Base-by-base conservation (phyloP, 2,329 filamentous ascomycete genomes). In the Fusarium goolgardi region DNA sequence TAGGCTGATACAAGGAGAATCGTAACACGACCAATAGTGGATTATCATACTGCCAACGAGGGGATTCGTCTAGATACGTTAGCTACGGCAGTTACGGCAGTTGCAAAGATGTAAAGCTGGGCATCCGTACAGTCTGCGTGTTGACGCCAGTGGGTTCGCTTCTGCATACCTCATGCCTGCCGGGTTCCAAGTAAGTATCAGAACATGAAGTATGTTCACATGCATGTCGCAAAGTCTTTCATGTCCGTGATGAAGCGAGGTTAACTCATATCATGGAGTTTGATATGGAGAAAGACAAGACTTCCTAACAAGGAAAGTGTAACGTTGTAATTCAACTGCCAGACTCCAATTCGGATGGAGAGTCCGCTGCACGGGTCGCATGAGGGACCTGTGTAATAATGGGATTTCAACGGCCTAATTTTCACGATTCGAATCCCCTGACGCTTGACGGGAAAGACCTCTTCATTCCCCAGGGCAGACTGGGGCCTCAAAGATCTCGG, bases 281-380 rank as follows among this genome's bases (percentile, higher is more conserved):
- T 47, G 31, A 16, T 21, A 59, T 41, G 55, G 39, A 37, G 29
- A 46, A 21, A 21, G 50, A 35, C 40, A 52, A 58, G 37, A 41
- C 4, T 34, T 51, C 37, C 20, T 10, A 10, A 3, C 18, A 21
- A n/a, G n/a, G 35, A n/a, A 51, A 45, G 51, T 62, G 65, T 39
- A 62, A 66, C 65, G 65, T 57, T 66, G 44, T 44, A 46, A 34
- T 37, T 20, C 46, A 44, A 62, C n/a, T 49, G 37, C 44, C 35
- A 60, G 27, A 34, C 21, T 52, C 18, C 46, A 53, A 46, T 35
- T 44, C 60, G 54, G 50, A 34, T 41, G 21, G 46, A 41, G 31
- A 35, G 31, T 52, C 57, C 45, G 50, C 35, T 50, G 49, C 46
- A 46, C 55, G 54, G 39, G 55, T 34, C 40, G 66, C 40, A 40